These are phyloP conservation scores for Capsicum chinense DNA, from an alignment of 257 asterid genomes.

Conservation along the genomic window DNA sequence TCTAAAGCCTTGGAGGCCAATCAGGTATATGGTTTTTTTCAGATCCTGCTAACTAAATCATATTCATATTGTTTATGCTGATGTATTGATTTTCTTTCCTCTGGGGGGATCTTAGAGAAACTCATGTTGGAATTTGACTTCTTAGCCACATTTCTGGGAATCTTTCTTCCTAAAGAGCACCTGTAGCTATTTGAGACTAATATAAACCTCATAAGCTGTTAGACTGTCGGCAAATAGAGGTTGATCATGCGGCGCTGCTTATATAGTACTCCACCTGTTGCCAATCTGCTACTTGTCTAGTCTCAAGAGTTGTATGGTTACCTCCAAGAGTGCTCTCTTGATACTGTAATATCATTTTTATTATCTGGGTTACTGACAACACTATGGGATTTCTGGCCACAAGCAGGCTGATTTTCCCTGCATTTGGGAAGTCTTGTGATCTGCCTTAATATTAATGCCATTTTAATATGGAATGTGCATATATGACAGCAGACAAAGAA, in stretches of 20 bases:
- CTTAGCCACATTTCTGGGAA: neutral
- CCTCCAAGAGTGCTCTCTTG: neutral
- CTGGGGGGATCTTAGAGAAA: neutral
- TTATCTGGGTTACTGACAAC: neutral
- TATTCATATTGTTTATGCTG: neutral
- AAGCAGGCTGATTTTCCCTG: neutral
- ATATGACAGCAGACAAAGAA: neutral
- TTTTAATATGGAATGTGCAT: neutral
- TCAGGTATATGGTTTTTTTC: constrained; percentile 57
- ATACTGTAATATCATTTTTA: neutral
- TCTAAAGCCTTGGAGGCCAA: constrained; percentile 74
- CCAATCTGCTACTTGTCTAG: constrained; percentile 14
- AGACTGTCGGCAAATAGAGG: neutral
- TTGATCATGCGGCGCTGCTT: neutral
- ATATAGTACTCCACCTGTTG: constrained; percentile 14
- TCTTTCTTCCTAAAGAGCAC: neutral
- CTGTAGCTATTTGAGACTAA: neutral
- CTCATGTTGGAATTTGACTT: neutral
- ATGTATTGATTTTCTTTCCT: neutral
- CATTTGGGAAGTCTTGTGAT: neutral
- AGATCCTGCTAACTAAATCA: neutral
- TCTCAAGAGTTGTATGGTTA: neutral
- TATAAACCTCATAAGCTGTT: neutral
- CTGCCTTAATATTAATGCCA: neutral
- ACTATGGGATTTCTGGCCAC: neutral